These are phyloP conservation scores for Hypoxylon sp. DNA, from an alignment of 2,329 filamentous ascomycete genomes.

Conservation along the genomic window DNA sequence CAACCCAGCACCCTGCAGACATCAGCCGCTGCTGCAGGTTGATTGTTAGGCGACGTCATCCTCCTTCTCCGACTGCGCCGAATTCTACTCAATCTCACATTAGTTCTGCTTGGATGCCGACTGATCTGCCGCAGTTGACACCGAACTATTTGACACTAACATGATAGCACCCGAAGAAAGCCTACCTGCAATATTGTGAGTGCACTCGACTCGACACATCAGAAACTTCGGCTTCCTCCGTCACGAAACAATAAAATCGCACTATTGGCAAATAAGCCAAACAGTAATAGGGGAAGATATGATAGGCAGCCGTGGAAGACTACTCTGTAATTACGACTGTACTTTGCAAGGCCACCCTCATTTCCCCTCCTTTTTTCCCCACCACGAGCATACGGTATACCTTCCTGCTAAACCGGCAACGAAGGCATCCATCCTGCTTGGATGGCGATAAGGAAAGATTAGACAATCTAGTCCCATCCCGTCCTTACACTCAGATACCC, in stretches of 20 bases:
- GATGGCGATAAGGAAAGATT: constrained; percentile 12
- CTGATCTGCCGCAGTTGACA: constrained; percentile 39
- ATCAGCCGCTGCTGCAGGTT: constrained; percentile 52
- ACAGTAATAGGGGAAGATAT: constrained; percentile 19
- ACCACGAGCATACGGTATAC: not conserved
- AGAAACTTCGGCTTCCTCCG: constrained; percentile 1
- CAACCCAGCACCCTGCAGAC: constrained; percentile 50
- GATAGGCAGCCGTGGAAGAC: constrained; percentile 11
- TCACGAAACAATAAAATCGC: constrained; percentile 3
- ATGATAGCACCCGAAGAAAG: constrained; percentile 25
- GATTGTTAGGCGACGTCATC: constrained; percentile 28
- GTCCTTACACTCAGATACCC: constrained; percentile 9
- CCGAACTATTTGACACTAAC: constrained; percentile 36
- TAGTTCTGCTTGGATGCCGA: constrained; percentile 26
- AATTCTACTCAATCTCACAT: constrained; percentile 8
- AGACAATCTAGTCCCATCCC: constrained; percentile 6
- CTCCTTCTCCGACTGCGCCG: not conserved
- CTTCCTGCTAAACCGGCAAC: constrained; percentile 1
- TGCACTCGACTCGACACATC: constrained; percentile 14
- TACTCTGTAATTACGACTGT: constrained; percentile 18
- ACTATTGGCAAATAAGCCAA: constrained; percentile 16
- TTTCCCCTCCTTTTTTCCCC: constrained; percentile 6
- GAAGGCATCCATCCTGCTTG: not conserved
- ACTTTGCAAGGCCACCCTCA: constrained; percentile 12
- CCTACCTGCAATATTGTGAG: constrained; percentile 29